Conservation (phyloP, 768 basidiomycete species). For the Tylopilus plumbeoviolaceoides region DNA sequence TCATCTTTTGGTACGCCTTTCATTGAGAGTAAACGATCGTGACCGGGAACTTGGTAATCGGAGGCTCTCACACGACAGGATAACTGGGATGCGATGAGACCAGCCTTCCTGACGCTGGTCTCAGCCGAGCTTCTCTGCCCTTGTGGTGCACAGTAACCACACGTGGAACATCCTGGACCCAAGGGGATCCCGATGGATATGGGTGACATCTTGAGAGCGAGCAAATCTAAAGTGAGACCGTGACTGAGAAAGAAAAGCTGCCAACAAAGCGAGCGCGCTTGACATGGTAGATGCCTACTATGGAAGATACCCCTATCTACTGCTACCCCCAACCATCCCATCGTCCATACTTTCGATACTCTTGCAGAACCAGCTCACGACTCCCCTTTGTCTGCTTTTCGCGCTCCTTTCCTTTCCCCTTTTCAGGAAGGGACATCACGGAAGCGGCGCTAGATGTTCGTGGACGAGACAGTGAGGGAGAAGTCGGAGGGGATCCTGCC, state of each 20-base stretch:
- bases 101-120: slow-evolving; percentile 47
- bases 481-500: slow-evolving; percentile 43
- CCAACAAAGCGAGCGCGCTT: neutral
- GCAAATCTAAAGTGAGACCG: neutral
- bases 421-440: slow-evolving; percentile 40
- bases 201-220: slow-evolving; percentile 16
- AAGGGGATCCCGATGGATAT: slow-evolving; percentile 28
- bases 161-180: slow-evolving; percentile 37
- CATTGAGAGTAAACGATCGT: slow-evolving; percentile 4
- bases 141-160: slow-evolving; percentile 65
- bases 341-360: slow-evolving; percentile 77
- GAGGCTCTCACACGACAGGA: slow-evolving; percentile 44
- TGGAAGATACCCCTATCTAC: neutral
- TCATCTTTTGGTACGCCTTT: slow-evolving; percentile 78
- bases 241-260: too few relatives aligned
- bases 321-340: slow-evolving; percentile 86
- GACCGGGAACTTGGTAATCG: neutral
- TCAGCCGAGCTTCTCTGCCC: slow-evolving; percentile 40
- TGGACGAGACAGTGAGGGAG: slow-evolving; percentile 36
- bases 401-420: slow-evolving; percentile 55
- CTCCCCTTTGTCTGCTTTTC: slow-evolving; percentile 55
- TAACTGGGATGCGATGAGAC: slow-evolving; percentile 46
- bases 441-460: slow-evolving; percentile 58
- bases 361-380: slow-evolving; percentile 64
- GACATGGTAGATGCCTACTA: neutral